Evolutionary conservation across 305 asterid species (phyloP), one percentile per base, ranked within the genome.

Genomic region (Solanum chacoense): DNA sequence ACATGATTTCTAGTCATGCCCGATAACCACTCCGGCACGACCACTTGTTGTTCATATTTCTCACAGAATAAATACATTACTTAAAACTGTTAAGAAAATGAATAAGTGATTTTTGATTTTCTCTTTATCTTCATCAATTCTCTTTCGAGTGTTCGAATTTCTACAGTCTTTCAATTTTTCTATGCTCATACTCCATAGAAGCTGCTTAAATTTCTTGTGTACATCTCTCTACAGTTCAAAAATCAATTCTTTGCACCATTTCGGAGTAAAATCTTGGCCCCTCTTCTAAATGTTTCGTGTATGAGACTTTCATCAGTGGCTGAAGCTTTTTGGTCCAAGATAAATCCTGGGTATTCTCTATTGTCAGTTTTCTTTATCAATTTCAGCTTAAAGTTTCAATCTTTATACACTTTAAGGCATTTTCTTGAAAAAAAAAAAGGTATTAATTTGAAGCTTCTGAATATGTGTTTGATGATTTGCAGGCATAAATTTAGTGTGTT

Each of bases 11-110:
- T 94, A 96, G 98, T 98, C 99, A 95, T 96, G 98, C 98, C 98
- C 98, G 97, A 98, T 96, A 96, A 96, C 99, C 99, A 98, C 99
- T 96, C 99, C 99, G 99, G 98, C 99, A 98, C 99, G 98, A 93
- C 99, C 98, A 95, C 98, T 12, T 12, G 24, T 0, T 59, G 24
- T 4, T 63, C 0, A 1, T 22, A 59, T 3, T 22, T 0, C 1
- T 1, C 4, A 11, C 28, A 20, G 10, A 3, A 10, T 1, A 20
- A 1, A 0, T 5, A 0, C 8, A 37, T 7, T 72, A 26, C 2
- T 5, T 65, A 0, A 26, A 24, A 3, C 2, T 73, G 13, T 14
- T 3, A 13, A 73, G 78, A 28, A 26, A 28, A 80, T 80, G 38
- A 45, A 45, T 14, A 42, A 31, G 0, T 45, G 40, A 42, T 45